Conservation (phyloP, 257 asterid genomes). For the Galeopsis tetrahit region DNA sequence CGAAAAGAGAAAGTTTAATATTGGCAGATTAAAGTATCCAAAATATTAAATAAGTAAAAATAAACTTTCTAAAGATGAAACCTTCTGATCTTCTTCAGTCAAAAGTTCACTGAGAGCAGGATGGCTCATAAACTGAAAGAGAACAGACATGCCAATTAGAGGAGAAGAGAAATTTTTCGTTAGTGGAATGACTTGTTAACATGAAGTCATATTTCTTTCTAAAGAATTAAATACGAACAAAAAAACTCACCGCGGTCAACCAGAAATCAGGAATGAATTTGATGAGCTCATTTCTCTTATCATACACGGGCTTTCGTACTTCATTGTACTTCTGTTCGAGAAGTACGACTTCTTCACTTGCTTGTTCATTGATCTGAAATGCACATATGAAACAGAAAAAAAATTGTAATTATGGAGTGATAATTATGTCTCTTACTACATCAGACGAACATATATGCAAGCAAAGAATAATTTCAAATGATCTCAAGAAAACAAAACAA, state of each 20-base stretch:
- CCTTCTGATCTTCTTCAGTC: conserved; percentile 95
- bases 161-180: conserved; percentile 10
- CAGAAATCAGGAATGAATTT: conserved; percentile 91
- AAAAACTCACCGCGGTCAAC: conserved; percentile 86
- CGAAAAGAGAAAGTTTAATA: conserved; percentile 27
- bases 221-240: background rate
- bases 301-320: conserved; percentile 85
- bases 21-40: conserved; percentile 11
- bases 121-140: conserved; percentile 84
- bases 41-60: background rate
- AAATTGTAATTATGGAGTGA: conserved; percentile 16
- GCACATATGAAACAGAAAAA: conserved; percentile 25
- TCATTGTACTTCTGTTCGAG: conserved; percentile 87
- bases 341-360: conserved; percentile 90
- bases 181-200: conserved; percentile 1
- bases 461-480: background rate
- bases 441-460: conserved; percentile 16
- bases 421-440: conserved; percentile 14
- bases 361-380: conserved; percentile 91
- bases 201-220: conserved; percentile 5
- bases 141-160: conserved; percentile 12
- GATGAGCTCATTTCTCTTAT: conserved; percentile 72
- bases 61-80: conserved; percentile 29
- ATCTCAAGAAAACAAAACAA: conserved; percentile 11
- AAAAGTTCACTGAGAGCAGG: conserved; percentile 89